Evolutionary conservation across 1,284 basidiomycete genomes (phyloP).

Genomic region (Xerocomus amazonicus): DNA sequence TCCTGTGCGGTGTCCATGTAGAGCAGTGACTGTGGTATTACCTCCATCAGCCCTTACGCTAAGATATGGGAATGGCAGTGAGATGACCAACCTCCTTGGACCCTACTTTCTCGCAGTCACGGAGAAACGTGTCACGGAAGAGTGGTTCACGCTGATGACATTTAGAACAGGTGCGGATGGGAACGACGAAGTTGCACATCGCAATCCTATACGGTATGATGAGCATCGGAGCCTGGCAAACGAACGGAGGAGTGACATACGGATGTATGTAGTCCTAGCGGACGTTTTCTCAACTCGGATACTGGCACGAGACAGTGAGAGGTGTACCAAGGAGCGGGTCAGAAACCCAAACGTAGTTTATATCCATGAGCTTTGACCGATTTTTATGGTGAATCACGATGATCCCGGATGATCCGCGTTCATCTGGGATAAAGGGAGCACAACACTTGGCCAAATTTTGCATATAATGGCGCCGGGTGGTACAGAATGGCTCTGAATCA

Average conservation of each 20-base stretch:
- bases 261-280: neutral
- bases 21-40: slow-evolving; percentile 8
- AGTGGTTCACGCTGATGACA: slow-evolving; percentile 25
- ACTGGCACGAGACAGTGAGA: neutral
- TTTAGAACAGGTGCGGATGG: slow-evolving; percentile 30
- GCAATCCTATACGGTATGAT: neutral
- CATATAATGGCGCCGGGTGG: too few relatives aligned
- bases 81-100: slow-evolving; percentile 16
- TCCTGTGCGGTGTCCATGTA: slow-evolving; percentile 32
- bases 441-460: slow-evolving; percentile 13
- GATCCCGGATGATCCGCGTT: slow-evolving; percentile 3
- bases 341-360: slow-evolving; percentile 6
- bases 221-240: neutral
- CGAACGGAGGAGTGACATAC: slow-evolving; percentile 1
- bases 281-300: neutral
- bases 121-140: slow-evolving; percentile 14
- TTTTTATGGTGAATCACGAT: slow-evolving; percentile 9
- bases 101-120: slow-evolving; percentile 16
- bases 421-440: neutral
- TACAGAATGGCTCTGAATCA: too few relatives aligned
- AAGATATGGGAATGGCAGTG: too few relatives aligned
- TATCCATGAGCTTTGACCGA: slow-evolving; percentile 6
- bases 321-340: neutral
- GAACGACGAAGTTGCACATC: slow-evolving; percentile 30
- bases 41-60: neutral